Evolutionary conservation across 208 protist genomes (phyloP).

Genomic region (Tritrichomonas musculus): DNA sequence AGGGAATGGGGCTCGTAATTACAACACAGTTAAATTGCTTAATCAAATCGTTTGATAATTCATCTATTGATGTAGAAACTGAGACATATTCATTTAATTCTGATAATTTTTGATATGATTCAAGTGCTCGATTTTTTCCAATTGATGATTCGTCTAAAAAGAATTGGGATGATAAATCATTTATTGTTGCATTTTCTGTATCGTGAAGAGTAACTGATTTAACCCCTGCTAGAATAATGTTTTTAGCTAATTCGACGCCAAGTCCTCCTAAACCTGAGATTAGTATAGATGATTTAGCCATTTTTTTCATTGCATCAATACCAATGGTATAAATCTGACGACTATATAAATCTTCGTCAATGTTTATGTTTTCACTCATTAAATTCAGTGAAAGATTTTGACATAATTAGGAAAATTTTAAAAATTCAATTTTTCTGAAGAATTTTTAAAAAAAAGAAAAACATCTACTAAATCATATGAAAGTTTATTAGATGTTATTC

Average conservation of each 20-base stretch:
- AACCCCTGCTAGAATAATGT: conserved; percentile 73
- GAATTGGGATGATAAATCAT: conserved; percentile 70
- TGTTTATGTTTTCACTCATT: not conserved
- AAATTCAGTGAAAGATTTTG: not conserved
- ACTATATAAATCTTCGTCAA: conserved; percentile 64
- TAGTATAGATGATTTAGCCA: conserved; percentile 51
- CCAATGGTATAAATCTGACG: conserved; percentile 70
- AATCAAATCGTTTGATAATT: conserved; percentile 7
- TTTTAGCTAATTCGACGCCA: conserved; percentile 81
- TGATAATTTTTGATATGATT: conserved; percentile 51
- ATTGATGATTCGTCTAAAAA: conserved; percentile 70
- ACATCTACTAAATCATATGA: not conserved
- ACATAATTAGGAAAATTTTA: too few relatives aligned
- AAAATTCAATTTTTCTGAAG: not conserved
- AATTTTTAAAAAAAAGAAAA: not conserved
- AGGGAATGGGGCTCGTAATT: not conserved
- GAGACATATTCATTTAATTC: conserved; percentile 75
- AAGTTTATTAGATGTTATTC: not conserved
- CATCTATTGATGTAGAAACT: conserved; percentile 15
- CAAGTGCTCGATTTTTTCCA: conserved; percentile 62
- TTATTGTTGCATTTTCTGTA: conserved; percentile 46
- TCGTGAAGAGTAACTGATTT: conserved; percentile 71
- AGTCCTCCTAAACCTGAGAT: conserved; percentile 63
- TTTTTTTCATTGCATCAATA: conserved; percentile 67
- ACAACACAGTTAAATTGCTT: not conserved